Evolutionary conservation across 768 basidiomycete genomes (phyloP).

Genomic region (Royoungia palumana): DNA sequence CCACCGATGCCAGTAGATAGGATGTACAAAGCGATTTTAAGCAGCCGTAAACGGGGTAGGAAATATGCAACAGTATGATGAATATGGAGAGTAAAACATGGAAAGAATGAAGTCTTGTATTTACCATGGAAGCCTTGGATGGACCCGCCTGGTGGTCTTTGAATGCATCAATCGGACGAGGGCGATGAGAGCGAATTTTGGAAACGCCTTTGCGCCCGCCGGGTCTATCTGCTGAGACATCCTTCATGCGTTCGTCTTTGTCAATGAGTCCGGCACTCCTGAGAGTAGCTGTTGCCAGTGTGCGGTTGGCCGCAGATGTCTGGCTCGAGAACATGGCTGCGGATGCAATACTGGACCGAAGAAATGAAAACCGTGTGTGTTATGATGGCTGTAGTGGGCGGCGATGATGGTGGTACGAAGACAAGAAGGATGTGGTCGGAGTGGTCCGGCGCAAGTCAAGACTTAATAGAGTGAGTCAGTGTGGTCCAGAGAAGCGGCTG

Average conservation of each 20-base stretch:
- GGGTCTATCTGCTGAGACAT: constrained; percentile 57
- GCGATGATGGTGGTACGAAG: constrained; percentile 15
- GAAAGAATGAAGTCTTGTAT: constrained; percentile 44
- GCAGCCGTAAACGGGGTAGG: constrained; percentile 14
- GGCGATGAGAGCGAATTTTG: constrained; percentile 59
- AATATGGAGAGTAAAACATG: constrained; percentile 23
- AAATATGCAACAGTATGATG: constrained; percentile 27
- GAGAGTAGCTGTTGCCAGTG: constrained; percentile 59
- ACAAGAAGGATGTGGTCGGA: constrained; percentile 13
- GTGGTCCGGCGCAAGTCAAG: constrained; percentile 5
- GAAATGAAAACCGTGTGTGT: not conserved
- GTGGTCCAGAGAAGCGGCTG: constrained; percentile 16
- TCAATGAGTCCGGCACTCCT: constrained; percentile 75
- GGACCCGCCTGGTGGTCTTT: constrained; percentile 47
- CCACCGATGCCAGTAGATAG: constrained; percentile 15
- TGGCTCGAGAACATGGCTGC: constrained; percentile 56
- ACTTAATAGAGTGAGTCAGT: constrained; percentile 20
- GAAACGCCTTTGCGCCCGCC: constrained; percentile 69
- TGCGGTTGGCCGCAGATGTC: constrained; percentile 53
- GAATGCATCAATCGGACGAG: constrained; percentile 56
- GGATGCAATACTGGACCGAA: not conserved
- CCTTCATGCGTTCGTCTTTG: constrained; percentile 72
- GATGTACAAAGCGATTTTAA: constrained; percentile 13
- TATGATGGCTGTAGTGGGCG: not conserved
- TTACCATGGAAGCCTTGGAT: constrained; percentile 61